Evolutionary conservation across 495 filamentous ascomycete genomes (phyloP).

Genomic region (Podospora anserina): DNA sequence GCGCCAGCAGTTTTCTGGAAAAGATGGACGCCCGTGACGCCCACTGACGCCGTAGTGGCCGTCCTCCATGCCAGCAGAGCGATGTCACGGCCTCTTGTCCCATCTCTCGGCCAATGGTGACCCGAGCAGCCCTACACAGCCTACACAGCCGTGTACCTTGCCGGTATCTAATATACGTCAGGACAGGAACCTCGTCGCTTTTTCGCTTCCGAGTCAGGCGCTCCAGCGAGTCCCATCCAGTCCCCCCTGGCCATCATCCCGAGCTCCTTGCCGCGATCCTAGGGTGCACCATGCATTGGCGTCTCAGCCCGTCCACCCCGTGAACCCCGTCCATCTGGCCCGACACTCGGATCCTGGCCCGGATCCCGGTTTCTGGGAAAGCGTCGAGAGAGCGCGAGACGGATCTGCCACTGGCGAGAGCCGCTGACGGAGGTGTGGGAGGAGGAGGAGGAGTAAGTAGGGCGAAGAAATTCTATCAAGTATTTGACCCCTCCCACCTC

Average conservation of each 20-base stretch:
- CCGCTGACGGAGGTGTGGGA: constrained; percentile 12
- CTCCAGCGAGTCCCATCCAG: constrained; percentile 11
- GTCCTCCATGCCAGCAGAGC: neutral
- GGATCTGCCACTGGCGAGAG: neutral
- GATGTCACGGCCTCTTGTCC: neutral
- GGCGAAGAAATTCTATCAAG: constrained; percentile 11
- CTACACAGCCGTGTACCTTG: neutral
- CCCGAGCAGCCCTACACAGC: neutral
- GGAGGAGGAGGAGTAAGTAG: neutral
- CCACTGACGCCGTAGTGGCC: too few relatives aligned
- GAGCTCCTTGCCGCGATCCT: constrained; percentile 30
- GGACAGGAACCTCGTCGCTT: constrained; percentile 4
- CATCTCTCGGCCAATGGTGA: neutral
- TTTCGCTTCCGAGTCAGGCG: constrained; percentile 13
- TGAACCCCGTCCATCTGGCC: constrained; percentile 14
- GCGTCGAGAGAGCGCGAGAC: neutral
- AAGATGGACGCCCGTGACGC: constrained; percentile 2
- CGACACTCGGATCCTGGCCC: constrained; percentile 24
- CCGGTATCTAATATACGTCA: neutral
- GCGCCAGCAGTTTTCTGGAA: constrained; percentile 17
- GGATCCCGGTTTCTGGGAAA: constrained; percentile 23
- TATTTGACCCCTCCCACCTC: constrained; percentile 12
- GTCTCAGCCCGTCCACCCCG: constrained; percentile 9
- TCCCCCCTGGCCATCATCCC: constrained; percentile 18
- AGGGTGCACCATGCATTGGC: constrained; percentile 16